phyloP scores from a whole-genome alignment of 202 grass and related monocot genomes.

The Panicum virgatum region DNA sequence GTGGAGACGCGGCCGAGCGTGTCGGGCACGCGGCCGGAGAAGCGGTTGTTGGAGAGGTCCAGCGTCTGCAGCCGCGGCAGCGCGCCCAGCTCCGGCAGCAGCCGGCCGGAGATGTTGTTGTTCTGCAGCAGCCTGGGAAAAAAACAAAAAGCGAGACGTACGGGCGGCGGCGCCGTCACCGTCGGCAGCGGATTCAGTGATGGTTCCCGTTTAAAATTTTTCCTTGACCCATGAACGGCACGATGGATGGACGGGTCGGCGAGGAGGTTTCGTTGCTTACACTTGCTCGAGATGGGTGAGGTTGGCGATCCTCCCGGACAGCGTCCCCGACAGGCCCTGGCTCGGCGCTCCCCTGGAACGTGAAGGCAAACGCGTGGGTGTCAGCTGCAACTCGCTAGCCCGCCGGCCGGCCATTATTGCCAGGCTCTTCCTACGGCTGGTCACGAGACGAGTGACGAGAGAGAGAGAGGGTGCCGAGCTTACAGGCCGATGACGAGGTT shows the following conservation, averaged over 20 bases:
- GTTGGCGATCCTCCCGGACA: constrained; percentile 77
- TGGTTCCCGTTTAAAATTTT: not conserved
- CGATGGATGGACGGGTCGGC: too few relatives aligned
- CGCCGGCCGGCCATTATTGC: not conserved
- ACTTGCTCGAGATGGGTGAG: constrained; percentile 97
- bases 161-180: too few relatives aligned
- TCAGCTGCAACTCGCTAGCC: not conserved
- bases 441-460: not conserved
- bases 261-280: constrained; percentile 24
- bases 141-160: not conserved
- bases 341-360: constrained; percentile 78
- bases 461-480: not conserved
- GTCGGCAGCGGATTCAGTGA: not conserved
- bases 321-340: constrained; percentile 79
- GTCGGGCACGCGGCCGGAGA: constrained; percentile 74
- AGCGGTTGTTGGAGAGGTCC: constrained; percentile 93
- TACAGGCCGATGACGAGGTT: constrained; percentile 97
- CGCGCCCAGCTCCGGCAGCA: constrained; percentile 75
- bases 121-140: constrained; percentile 88
- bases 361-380: not conserved
- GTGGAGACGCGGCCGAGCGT: constrained; percentile 63
- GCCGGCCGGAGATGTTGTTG: constrained; percentile 89
- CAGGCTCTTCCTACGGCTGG: not conserved
- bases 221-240: not conserved
- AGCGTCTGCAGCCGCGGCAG: constrained; percentile 82